Conservation (phyloP, 306 rosid genomes). For the Dalbergia oliveri region DNA sequence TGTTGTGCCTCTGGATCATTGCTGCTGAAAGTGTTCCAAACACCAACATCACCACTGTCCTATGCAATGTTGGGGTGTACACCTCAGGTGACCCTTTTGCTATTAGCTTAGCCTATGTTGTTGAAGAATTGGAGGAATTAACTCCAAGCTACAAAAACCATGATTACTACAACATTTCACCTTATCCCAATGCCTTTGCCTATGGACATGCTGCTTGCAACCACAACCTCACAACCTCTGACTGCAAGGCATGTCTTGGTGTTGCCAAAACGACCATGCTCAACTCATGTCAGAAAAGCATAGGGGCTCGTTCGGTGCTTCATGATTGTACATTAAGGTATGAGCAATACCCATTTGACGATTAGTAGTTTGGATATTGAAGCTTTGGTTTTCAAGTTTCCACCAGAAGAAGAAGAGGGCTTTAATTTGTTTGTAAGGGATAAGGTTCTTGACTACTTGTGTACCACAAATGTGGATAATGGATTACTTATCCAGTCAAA, state of each 20-base stretch:
- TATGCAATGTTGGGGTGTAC: slow-evolving; percentile 59
- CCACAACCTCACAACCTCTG: slow-evolving; percentile 58
- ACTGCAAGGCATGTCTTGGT: slow-evolving; percentile 61
- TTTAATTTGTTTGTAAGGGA: background rate
- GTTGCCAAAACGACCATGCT: slow-evolving; percentile 59
- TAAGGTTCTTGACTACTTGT: background rate
- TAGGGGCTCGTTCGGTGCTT: slow-evolving; percentile 63
- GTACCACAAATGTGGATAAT: background rate
- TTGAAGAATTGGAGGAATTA: slow-evolving; percentile 48
- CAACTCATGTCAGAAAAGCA: slow-evolving; percentile 49
- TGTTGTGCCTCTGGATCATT: slow-evolving; percentile 23
- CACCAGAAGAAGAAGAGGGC: background rate
- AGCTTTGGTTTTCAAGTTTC: background rate
- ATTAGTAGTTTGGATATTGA: slow-evolving; percentile 20
- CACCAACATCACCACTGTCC: slow-evolving; percentile 45
- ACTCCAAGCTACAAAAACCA: slow-evolving; percentile 44
- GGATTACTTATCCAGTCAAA: background rate
- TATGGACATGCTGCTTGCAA: slow-evolving; percentile 71
- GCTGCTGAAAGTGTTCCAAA: slow-evolving; percentile 49
- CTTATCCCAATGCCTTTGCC: slow-evolving; percentile 73
- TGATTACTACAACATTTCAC: slow-evolving; percentile 62
- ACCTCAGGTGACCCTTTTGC: slow-evolving; percentile 62
- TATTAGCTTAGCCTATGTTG: slow-evolving; percentile 54
- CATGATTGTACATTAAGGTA: slow-evolving; percentile 68
- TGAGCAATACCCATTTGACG: slow-evolving; percentile 75